Conservation (phyloP, 169 alveolate species). For the Perkinsus olseni region DNA sequence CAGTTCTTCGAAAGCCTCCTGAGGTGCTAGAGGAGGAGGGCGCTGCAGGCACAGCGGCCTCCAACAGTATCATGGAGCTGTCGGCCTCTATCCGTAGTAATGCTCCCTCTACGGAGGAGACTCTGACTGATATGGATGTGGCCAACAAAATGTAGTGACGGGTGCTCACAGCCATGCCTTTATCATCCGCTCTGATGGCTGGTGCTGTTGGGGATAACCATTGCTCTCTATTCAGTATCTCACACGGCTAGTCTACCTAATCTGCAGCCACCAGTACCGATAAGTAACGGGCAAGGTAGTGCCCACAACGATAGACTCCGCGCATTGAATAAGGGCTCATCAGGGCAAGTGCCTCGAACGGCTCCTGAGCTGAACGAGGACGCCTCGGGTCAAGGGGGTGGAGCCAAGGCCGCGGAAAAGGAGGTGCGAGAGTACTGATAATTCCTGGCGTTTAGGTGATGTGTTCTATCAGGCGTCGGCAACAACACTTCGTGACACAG, state of each 20-base stretch:
- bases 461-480: not conserved
- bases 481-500: not conserved
- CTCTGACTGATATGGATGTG: not conserved
- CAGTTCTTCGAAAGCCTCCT: not conserved
- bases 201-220: too few species aligned
- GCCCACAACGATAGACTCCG: not conserved
- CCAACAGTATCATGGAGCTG: not conserved
- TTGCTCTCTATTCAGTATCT: too few species aligned
- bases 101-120: not conserved
- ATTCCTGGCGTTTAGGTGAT: not conserved
- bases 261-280: not conserved
- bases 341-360: not conserved
- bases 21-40: not conserved
- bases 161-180: not conserved
- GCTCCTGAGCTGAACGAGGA: not conserved
- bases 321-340: not conserved
- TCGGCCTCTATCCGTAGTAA: not conserved
- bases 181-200: not conserved
- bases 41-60: not conserved
- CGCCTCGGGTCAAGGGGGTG: not conserved
- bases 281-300: not conserved
- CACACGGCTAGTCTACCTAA: not conserved
- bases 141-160: not conserved
- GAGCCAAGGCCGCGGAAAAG: not conserved
- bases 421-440: not conserved